Conservation (phyloP, 805 yeast genomes). For the Jamesozyma piceae region DNA sequence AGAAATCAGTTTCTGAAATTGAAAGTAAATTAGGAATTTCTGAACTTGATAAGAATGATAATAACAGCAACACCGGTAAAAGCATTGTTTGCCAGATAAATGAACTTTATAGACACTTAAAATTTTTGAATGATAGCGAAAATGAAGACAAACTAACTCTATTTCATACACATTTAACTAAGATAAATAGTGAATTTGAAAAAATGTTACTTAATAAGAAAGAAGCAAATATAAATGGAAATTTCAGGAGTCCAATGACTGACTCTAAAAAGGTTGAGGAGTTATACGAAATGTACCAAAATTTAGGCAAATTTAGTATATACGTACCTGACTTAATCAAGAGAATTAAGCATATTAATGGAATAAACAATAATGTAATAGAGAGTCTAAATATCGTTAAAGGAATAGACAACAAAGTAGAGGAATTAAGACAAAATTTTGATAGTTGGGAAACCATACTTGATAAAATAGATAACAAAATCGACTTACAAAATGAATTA, state of each 20-base stretch:
- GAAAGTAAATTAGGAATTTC: slow-evolving; percentile 12
- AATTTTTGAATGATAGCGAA: slow-evolving; percentile 22
- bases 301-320: slow-evolving; percentile 11
- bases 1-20: slow-evolving; percentile 15
- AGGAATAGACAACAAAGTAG: not conserved
- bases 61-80: not conserved
- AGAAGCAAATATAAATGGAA: slow-evolving; percentile 9
- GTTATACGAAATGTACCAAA: slow-evolving; percentile 8
- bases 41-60: slow-evolving; percentile 5
- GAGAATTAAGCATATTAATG: slow-evolving; percentile 21
- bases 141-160: slow-evolving; percentile 8
- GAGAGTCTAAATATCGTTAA: slow-evolving; percentile 8
- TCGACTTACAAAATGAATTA: not conserved
- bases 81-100: slow-evolving; percentile 22
- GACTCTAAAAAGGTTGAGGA: not conserved
- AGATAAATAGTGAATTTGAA: slow-evolving; percentile 24
- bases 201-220: slow-evolving; percentile 13
- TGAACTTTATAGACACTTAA: slow-evolving; percentile 23
- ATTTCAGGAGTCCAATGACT: not conserved
- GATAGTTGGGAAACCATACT: not conserved
- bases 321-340: slow-evolving; percentile 22
- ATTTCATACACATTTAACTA: slow-evolving; percentile 16
- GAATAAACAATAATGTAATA: slow-evolving; percentile 15
- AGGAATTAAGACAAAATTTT: not conserved
- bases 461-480: not conserved